Evolutionary conservation across 306 rosid species (phyloP), one percentile per base, ranked within the genome.

Genomic region (Abrus precatorius): DNA sequence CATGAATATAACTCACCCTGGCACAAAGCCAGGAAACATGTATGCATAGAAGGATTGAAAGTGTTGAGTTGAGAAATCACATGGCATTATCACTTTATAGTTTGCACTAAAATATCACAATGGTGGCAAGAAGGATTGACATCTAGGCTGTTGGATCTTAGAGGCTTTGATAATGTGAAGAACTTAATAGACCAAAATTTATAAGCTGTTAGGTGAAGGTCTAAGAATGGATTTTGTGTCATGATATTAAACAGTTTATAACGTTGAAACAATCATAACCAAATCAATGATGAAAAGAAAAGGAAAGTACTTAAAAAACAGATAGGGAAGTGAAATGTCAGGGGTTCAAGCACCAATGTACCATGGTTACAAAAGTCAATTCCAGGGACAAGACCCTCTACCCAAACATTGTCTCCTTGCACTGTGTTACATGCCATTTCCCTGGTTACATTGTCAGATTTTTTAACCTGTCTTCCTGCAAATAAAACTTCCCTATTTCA

Each of bases 341-440:
- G 55, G 34, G 20, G 56, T 62, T 81, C 62, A 56, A 74, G 28
- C 67, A 76, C 75, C 72, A 66, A 43, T 74, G 75, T 88, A 95
- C 99, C 97, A 72, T 95, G 99, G 88, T 93, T 95, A 84, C 99
- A 91, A 81, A 95, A 93, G 87, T 95, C 99, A 85, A 95, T 87
- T 69, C 93, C 99, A 50, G 99, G 99, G 70, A 93, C 96, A 90
- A 93, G 97, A 85, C 99, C 99, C 89, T 95, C 98, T 77, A 93
- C 99, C 92, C 96, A 95, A 59, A 95, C 87, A 72, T 87, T 89
- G 76, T 85, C 94, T 73, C 77, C 88, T 80, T 85, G 84, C 2
- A 52, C 48, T 33, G 89, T 69, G 47, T 32, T 76, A 76, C 81
- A 72, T 40, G 86, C 61, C 74, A 36, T 86, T 87, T 80, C 87